These are phyloP conservation scores for Tolypocladium inflatum DNA, from an alignment of 2,329 filamentous ascomycete genomes.

Conservation along the genomic window DNA sequence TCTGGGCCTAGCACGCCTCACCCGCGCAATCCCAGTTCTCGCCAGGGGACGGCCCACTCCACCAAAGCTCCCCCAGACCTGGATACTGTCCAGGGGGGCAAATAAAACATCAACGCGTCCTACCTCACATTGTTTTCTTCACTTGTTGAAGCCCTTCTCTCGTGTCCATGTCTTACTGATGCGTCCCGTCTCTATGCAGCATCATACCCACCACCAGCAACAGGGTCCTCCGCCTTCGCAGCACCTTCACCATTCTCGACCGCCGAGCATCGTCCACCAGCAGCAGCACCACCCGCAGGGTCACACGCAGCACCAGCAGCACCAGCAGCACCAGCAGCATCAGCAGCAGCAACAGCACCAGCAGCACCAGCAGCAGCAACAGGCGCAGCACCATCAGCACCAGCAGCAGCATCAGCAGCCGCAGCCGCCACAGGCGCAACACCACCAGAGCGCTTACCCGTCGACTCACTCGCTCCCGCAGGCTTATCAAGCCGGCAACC, in stretches of 20 bases:
- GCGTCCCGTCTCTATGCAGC: slow-evolving; percentile 57
- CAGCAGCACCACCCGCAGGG: slow-evolving; percentile 31
- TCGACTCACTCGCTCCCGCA: slow-evolving; percentile 55
- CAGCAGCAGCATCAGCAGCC: slow-evolving; percentile 58
- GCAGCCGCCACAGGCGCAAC: slow-evolving; percentile 32
- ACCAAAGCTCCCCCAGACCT: slow-evolving; percentile 30
- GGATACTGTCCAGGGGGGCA: slow-evolving; percentile 34
- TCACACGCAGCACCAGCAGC: slow-evolving; percentile 39
- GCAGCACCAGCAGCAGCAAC: slow-evolving; percentile 7
- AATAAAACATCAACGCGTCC: slow-evolving; percentile 43
- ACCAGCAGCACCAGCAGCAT: slow-evolving; percentile 44
- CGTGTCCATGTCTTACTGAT: slow-evolving; percentile 41
- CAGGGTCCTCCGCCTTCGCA: slow-evolving; percentile 60
- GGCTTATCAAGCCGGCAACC: slow-evolving; percentile 58
- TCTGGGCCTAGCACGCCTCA: slow-evolving; percentile 39
- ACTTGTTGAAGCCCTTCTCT: slow-evolving; percentile 24
- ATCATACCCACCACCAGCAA: slow-evolving; percentile 65
- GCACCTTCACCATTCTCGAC: slow-evolving; percentile 61
- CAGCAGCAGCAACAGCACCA: slow-evolving; percentile 52
- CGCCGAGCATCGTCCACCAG: slow-evolving; percentile 63
- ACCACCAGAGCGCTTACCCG: slow-evolving; percentile 59
- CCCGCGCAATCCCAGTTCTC: slow-evolving; percentile 38
- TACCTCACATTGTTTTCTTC: slow-evolving; percentile 29
- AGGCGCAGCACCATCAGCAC: slow-evolving; percentile 40
- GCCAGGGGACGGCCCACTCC: slow-evolving; percentile 29